phyloP scores from a whole-genome alignment of 352 stramenopile genomes.

The Elongisporangium undulatum region DNA sequence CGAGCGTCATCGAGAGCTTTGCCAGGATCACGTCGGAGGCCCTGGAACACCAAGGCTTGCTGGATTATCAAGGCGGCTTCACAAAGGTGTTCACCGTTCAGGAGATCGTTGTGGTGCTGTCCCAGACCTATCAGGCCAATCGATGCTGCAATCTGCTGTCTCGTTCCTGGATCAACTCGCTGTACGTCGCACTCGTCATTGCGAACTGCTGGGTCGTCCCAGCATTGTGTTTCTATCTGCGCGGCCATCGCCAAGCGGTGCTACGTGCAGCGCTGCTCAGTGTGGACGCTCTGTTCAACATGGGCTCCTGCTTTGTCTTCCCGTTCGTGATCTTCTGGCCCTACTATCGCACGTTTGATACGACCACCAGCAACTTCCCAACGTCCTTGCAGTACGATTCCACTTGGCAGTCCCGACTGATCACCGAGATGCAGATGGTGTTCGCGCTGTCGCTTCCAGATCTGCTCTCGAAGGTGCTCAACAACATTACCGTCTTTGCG shows the following conservation, averaged over 20 bases:
- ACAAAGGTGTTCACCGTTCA: background rate
- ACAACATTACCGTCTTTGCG: background rate
- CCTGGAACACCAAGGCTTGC: background rate
- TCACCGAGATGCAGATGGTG: background rate
- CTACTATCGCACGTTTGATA: conserved; percentile 14
- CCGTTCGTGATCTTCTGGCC: conserved; percentile 27
- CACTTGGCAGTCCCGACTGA: conserved; percentile 6
- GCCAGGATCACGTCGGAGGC: too few species aligned
- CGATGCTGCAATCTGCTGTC: background rate
- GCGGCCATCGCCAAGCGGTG: background rate
- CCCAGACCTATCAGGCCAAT: background rate
- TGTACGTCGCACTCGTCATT: background rate
- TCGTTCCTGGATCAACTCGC: background rate
- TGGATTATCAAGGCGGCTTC: background rate
- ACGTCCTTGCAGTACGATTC: conserved; percentile 16
- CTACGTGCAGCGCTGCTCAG: background rate
- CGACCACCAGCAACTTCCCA: conserved; percentile 13
- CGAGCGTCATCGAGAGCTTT: background rate
- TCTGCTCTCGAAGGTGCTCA: background rate
- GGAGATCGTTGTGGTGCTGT: background rate
- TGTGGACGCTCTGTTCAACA: background rate
- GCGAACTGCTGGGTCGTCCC: background rate
- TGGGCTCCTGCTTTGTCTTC: background rate
- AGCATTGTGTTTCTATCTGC: background rate
- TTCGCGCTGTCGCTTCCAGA: background rate